Percentiles rank a stretch among this genome's conserved stretches.
phyloP scores from a whole-genome alignment of 208 protist genomes.

The Trichomonas tenax region DNA sequence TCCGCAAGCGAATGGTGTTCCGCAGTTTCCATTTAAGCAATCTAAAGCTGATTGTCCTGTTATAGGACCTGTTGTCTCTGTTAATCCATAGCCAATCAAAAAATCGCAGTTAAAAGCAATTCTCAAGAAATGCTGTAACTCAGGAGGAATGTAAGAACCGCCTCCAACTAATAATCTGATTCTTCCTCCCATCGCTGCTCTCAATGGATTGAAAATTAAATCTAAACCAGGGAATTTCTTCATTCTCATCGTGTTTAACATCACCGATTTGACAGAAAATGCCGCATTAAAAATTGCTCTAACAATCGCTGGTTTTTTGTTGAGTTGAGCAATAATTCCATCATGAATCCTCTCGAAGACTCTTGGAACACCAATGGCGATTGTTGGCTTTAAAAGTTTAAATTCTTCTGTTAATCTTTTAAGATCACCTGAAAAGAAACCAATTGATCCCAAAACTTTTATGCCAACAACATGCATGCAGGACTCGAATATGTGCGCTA shows the following conservation, averaged over 20 bases:
- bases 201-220: not conserved
- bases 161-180: conserved; percentile 17
- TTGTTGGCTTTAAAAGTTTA: not conserved
- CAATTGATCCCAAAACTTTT: not conserved
- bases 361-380: conserved; percentile 18
- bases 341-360: not conserved
- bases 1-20: not conserved
- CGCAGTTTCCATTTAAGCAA: not conserved
- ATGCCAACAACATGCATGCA: not conserved
- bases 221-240: not conserved
- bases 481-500: conserved; percentile 27
- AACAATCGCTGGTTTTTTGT: not conserved
- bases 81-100: conserved; percentile 28
- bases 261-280: not conserved
- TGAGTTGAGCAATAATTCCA: not conserved
- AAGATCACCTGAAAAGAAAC: not conserved
- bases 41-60: not conserved
- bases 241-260: not conserved
- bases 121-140: not conserved
- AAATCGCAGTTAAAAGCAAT: not conserved
- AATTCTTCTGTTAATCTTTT: not conserved
- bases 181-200: not conserved
- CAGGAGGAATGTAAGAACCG: not conserved
- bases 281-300: not conserved
- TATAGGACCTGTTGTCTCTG: conserved; percentile 15